phyloP scores from a whole-genome alignment of 2,329 filamentous ascomycete species.

The Colletotrichum graminicola region DNA sequence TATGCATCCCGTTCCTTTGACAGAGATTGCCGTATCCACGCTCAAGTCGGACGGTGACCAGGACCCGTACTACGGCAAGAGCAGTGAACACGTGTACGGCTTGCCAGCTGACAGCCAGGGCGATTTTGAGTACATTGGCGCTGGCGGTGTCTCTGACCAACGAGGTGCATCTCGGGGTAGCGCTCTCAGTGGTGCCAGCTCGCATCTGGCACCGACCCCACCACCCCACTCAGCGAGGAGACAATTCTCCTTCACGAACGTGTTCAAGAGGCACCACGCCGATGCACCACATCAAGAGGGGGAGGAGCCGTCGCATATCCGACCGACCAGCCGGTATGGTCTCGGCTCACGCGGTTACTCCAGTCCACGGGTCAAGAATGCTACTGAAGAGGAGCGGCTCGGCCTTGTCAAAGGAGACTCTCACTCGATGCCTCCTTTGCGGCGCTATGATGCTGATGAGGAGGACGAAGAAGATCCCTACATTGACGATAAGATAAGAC shows the following conservation, averaged over 20 bases:
- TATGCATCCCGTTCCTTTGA: slow-evolving; percentile 72
- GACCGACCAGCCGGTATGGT: slow-evolving; percentile 43
- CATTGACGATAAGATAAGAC: slow-evolving; percentile 44
- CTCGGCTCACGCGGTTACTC: slow-evolving; percentile 55
- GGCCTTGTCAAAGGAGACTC: slow-evolving; percentile 85
- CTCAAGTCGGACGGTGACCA: slow-evolving; percentile 61
- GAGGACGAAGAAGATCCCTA: slow-evolving; percentile 51
- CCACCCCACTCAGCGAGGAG: slow-evolving; percentile 74
- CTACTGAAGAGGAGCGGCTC: slow-evolving; percentile 85
- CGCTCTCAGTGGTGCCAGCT: slow-evolving; percentile 57
- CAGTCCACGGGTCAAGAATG: slow-evolving; percentile 60
- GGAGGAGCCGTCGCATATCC: slow-evolving; percentile 42
- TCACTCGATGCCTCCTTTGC: slow-evolving; percentile 51
- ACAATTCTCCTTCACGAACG: slow-evolving; percentile 93
- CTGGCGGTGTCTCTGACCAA: slow-evolving; percentile 54
- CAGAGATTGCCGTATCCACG: slow-evolving; percentile 67
- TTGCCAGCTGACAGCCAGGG: slow-evolving; percentile 56
- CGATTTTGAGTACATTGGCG: slow-evolving; percentile 63
- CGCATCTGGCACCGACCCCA: slow-evolving; percentile 67
- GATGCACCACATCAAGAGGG: slow-evolving; percentile 44
- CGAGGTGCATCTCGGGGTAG: slow-evolving; percentile 54
- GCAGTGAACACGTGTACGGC: slow-evolving; percentile 60
- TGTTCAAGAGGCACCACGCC: slow-evolving; percentile 73
- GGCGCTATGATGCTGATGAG: slow-evolving; percentile 52
- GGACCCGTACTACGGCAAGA: slow-evolving; percentile 54